These are phyloP conservation scores for Chenopodium album DNA, from an alignment of 148 eudicot species.

Conservation along the genomic window DNA sequence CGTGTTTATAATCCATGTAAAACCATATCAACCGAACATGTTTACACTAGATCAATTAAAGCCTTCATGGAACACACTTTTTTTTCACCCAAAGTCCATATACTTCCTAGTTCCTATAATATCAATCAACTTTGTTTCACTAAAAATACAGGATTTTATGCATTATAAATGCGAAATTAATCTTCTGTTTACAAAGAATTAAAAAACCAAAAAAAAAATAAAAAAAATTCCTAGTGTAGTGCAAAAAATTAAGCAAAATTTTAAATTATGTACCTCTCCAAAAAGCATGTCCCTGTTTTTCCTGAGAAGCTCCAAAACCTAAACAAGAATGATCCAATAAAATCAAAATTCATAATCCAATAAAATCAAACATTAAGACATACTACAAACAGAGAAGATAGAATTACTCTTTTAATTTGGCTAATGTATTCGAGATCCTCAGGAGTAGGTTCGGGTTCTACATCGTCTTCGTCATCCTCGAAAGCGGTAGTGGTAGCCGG, in stretches of 20 bases:
- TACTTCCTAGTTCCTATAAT: too few relatives aligned
- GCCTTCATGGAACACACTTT: too few relatives aligned
- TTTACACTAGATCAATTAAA: too few relatives aligned
- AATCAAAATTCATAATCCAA: not conserved
- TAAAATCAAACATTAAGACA: not conserved
- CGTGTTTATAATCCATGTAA: too few relatives aligned
- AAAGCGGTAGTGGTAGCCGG: slow-evolving; percentile 1
- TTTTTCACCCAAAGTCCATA: too few relatives aligned
- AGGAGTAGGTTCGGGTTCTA: slow-evolving; percentile 13
- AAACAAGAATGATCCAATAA: slow-evolving; percentile 3
- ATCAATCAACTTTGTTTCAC: too few relatives aligned
- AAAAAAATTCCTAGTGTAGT: not conserved
- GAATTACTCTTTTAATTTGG: slow-evolving; percentile 57
- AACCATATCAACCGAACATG: too few relatives aligned
- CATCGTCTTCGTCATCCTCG: slow-evolving; percentile 6
- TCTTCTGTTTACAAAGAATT: too few relatives aligned
- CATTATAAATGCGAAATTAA: not conserved
- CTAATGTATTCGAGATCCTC: slow-evolving; percentile 14
- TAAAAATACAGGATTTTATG: too few relatives aligned
- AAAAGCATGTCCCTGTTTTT: slow-evolving; percentile 87
- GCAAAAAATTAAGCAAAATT: not conserved
- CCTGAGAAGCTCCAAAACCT: slow-evolving; percentile 90
- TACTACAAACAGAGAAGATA: not conserved
- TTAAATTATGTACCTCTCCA: slow-evolving; percentile 51
- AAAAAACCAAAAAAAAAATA: not conserved